These are phyloP conservation scores for Pleurotus sapidus DNA, from an alignment of 768 basidiomycete species.

Conservation along the genomic window DNA sequence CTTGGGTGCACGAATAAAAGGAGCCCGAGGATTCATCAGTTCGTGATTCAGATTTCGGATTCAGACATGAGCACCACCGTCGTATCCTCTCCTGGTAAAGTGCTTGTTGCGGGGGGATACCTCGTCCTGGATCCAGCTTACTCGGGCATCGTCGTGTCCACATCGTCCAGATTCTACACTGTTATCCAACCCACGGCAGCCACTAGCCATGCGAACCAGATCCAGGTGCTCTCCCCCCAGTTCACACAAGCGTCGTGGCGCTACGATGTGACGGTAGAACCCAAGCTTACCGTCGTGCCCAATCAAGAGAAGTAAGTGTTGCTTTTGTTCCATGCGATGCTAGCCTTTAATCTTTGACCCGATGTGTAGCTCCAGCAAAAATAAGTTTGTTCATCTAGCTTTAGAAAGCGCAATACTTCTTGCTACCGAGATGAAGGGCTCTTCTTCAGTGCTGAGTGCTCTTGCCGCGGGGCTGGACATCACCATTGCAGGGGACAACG, in stretches of 20 bases:
- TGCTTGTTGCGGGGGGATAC: slow-evolving; percentile 93
- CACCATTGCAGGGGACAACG: slow-evolving; percentile 89
- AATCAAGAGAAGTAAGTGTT: slow-evolving; percentile 36
- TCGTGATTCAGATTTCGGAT: slow-evolving; percentile 8
- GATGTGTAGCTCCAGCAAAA: slow-evolving; percentile 47
- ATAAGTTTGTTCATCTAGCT: slow-evolving; percentile 93
- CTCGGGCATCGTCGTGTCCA: slow-evolving; percentile 86
- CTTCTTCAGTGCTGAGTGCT: slow-evolving; percentile 33
- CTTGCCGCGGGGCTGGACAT: slow-evolving; percentile 66
- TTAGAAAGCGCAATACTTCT: slow-evolving; percentile 75
- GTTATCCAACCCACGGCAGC: slow-evolving; percentile 45
- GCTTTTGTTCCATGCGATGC: slow-evolving; percentile 5
- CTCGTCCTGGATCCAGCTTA: slow-evolving; percentile 89
- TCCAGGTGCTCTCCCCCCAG: slow-evolving; percentile 87
- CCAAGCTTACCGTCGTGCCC: slow-evolving; percentile 29
- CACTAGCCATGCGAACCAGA: slow-evolving; percentile 29
- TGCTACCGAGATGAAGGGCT: slow-evolving; percentile 55
- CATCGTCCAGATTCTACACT: slow-evolving; percentile 93
- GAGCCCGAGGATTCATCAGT: slow-evolving; percentile 6
- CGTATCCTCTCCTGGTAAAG: slow-evolving; percentile 93
- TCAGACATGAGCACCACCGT: slow-evolving; percentile 52
- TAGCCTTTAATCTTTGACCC: slow-evolving; percentile 9
- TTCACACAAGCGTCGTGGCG: slow-evolving; percentile 80
- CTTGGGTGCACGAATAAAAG: slow-evolving; percentile 8
- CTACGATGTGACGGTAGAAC: slow-evolving; percentile 52